Evolutionary conservation across 768 basidiomycete genomes (phyloP).

Genomic region (Chalciporus piperatus): DNA sequence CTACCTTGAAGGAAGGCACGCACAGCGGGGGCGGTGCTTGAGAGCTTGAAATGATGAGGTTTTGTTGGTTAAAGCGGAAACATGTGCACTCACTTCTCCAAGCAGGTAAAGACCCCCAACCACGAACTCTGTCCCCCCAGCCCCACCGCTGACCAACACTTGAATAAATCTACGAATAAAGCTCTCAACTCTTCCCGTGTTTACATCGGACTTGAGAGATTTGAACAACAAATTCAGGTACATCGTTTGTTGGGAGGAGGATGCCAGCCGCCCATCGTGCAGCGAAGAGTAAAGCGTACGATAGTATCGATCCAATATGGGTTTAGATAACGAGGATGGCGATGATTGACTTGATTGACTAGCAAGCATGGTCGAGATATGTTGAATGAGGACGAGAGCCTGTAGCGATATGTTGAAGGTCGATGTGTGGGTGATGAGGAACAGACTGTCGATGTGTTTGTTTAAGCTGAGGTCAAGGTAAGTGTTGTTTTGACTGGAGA

Average conservation of each 20-base stretch:
- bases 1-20: constrained; percentile 42
- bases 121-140: constrained; percentile 80
- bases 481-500: constrained; percentile 1
- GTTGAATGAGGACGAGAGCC: constrained; percentile 84
- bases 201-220: constrained; percentile 69
- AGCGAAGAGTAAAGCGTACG: constrained; percentile 89
- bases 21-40: constrained; percentile 46
- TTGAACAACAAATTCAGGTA: constrained; percentile 94
- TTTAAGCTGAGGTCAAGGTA: constrained; percentile 51
- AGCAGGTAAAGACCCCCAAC: constrained; percentile 86
- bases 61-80: not conserved
- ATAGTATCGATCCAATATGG: constrained; percentile 66
- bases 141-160: constrained; percentile 64
- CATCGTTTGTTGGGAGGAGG: constrained; percentile 92
- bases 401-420: constrained; percentile 97
- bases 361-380: constrained; percentile 61
- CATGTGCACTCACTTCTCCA: constrained; percentile 63
- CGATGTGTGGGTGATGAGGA: constrained; percentile 91
- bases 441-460: constrained; percentile 88
- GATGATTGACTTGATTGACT: constrained; percentile 40
- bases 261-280: constrained; percentile 73
- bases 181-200: constrained; percentile 65
- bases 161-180: constrained; percentile 84
- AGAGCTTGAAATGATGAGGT: constrained; percentile 38
- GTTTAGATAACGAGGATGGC: constrained; percentile 38